phyloP scores from a whole-genome alignment of 1,284 basidiomycete species.

The Omphalotus olearius region DNA sequence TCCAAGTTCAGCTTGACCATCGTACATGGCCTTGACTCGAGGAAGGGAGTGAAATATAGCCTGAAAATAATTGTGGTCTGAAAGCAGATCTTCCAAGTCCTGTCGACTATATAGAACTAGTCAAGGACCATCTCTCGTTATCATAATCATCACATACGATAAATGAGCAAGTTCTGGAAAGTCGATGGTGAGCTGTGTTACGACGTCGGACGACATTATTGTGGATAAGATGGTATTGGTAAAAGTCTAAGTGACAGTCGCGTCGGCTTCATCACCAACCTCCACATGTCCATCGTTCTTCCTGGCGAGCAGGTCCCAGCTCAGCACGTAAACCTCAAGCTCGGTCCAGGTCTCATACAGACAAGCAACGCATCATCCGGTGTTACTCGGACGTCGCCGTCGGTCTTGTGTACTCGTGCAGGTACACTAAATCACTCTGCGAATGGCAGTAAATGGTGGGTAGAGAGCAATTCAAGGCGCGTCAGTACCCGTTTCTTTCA shows the following conservation, averaged over 20 bases:
- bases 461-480: constrained; percentile 73
- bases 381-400: constrained; percentile 22
- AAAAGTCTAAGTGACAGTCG: constrained; percentile 13
- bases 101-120: constrained; percentile 50
- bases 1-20: constrained; percentile 73
- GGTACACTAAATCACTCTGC: constrained; percentile 64
- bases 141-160: constrained; percentile 44
- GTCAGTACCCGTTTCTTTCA: constrained; percentile 36
- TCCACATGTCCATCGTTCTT: constrained; percentile 52
- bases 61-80: constrained; percentile 81
- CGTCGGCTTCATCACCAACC: constrained; percentile 9
- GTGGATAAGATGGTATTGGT: constrained; percentile 19
- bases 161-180: constrained; percentile 69
- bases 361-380: constrained; percentile 24
- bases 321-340: constrained; percentile 72
- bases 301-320: constrained; percentile 68
- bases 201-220: constrained; percentile 23
- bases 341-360: constrained; percentile 72
- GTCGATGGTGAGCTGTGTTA: constrained; percentile 53
- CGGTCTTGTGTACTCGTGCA: constrained; percentile 62
- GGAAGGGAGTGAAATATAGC: constrained; percentile 79
- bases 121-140: constrained; percentile 5
- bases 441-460: constrained; percentile 75
- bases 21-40: constrained; percentile 69
- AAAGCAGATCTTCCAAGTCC: constrained; percentile 84